Conservation (phyloP, 768 basidiomycete genomes). For the Phaeotremella skinneri region DNA sequence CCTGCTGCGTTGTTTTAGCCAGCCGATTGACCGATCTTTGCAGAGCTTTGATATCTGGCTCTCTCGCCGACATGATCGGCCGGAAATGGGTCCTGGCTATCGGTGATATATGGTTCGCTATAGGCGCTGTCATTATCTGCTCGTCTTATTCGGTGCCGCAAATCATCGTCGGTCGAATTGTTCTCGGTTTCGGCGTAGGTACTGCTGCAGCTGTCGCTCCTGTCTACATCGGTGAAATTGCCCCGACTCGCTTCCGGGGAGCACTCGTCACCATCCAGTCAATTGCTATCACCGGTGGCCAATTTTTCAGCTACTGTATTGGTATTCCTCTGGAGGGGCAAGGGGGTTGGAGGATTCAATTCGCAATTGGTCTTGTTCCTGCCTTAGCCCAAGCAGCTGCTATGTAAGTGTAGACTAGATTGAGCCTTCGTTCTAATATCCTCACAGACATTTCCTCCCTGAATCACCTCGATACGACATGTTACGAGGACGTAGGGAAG, state of each 20-base stretch:
- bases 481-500: constrained; percentile 19
- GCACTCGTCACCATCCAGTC: constrained; percentile 41
- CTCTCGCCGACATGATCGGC: constrained; percentile 34
- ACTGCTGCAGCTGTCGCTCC: constrained; percentile 35
- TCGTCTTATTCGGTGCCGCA: constrained; percentile 30
- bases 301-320: constrained; percentile 36
- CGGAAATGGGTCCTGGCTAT: constrained; percentile 41
- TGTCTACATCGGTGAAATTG: constrained; percentile 33
- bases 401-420: constrained; percentile 15
- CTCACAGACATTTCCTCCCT: constrained; percentile 26
- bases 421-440: neutral
- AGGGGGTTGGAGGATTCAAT: constrained; percentile 38
- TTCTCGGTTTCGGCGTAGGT: constrained; percentile 39
- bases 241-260: constrained; percentile 32
- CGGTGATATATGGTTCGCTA: constrained; percentile 33
- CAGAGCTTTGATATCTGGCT: constrained; percentile 28
- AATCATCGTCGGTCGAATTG: constrained; percentile 33
- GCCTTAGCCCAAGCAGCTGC: constrained; percentile 29
- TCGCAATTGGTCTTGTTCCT: constrained; percentile 36
- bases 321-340: constrained; percentile 32
- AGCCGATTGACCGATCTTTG: neutral
- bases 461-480: constrained; percentile 37
- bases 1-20: neutral
- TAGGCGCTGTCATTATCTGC: constrained; percentile 38
- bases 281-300: constrained; percentile 38